A percentile compares a stretch with the other conserved stretches of the same genome.
phyloP scores from a whole-genome alignment of 129 eudicot genomes.

The Saposhnikovia divaricata region DNA sequence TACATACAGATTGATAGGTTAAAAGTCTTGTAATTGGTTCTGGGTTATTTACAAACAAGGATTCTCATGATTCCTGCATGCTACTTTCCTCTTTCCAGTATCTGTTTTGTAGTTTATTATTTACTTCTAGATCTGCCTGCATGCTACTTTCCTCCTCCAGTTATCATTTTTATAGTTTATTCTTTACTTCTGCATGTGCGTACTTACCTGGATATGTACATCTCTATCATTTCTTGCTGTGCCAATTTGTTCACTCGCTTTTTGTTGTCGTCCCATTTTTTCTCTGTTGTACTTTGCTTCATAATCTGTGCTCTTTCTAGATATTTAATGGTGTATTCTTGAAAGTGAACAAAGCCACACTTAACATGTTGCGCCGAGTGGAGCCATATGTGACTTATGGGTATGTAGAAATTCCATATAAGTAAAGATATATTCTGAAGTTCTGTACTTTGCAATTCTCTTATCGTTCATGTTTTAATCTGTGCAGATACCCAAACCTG shows the following conservation, averaged over 20 bases:
- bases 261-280: background rate
- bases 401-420: conserved; percentile 16
- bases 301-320: background rate
- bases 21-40: background rate
- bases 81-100: too few relatives aligned
- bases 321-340: conserved; percentile 18
- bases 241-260: background rate
- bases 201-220: too few relatives aligned
- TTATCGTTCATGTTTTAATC: too few relatives aligned
- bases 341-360: conserved; percentile 80
- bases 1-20: background rate
- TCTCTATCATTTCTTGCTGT: background rate
- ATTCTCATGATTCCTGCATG: background rate
- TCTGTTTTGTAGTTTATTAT: too few relatives aligned
- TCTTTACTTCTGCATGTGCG: too few relatives aligned
- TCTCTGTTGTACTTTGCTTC: background rate
- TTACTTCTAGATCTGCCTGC: too few relatives aligned
- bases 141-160: too few relatives aligned
- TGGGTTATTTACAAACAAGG: background rate
- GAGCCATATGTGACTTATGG: conserved; percentile 95
- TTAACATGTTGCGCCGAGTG: conserved; percentile 87
- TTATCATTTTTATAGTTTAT: too few relatives aligned
- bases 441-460: background rate
- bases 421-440: background rate
- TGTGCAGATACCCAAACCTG: conserved; percentile 60